phyloP scores from a whole-genome alignment of 306 rosid genomes.

The Ziziphus jujuba region DNA sequence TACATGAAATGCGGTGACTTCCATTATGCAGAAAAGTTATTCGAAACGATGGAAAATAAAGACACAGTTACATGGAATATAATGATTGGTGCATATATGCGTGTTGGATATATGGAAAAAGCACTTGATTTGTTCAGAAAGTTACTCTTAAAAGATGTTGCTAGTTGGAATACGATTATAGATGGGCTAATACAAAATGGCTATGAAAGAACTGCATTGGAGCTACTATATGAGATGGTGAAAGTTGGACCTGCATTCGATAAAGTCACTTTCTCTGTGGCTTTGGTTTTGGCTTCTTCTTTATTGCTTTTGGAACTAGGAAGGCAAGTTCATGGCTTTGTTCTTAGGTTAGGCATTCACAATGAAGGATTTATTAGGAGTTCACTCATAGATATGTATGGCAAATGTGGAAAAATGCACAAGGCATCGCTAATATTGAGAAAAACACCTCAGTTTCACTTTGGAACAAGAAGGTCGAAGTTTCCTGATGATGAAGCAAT shows the following conservation, averaged over 20 bases:
- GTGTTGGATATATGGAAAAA: constrained; percentile 51
- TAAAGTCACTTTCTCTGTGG: constrained; percentile 59
- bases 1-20: constrained; percentile 64
- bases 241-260: constrained; percentile 42
- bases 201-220: constrained; percentile 47
- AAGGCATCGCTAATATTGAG: constrained; percentile 57
- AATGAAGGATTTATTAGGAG: constrained; percentile 57
- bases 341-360: constrained; percentile 43
- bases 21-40: constrained; percentile 52
- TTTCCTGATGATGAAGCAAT: constrained; percentile 31
- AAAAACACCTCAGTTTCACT: constrained; percentile 41
- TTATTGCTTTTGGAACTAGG: constrained; percentile 58
- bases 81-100: constrained; percentile 62
- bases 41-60: constrained; percentile 48
- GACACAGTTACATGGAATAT: constrained; percentile 66
- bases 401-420: constrained; percentile 65
- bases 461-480: constrained; percentile 21
- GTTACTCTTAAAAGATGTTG: constrained; percentile 62
- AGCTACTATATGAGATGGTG: constrained; percentile 65
- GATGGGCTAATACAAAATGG: constrained; percentile 72
- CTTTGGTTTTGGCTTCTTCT: constrained; percentile 73
- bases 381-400: constrained; percentile 76
- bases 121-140: constrained; percentile 59
- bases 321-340: constrained; percentile 70
- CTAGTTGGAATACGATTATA: constrained; percentile 80